Percentiles rank a stretch among this genome's conserved stretches.
Evolutionary conservation across 225 moss, liverwort and hornwort genomes (phyloP).

Genomic region (Neckera pumila): DNA sequence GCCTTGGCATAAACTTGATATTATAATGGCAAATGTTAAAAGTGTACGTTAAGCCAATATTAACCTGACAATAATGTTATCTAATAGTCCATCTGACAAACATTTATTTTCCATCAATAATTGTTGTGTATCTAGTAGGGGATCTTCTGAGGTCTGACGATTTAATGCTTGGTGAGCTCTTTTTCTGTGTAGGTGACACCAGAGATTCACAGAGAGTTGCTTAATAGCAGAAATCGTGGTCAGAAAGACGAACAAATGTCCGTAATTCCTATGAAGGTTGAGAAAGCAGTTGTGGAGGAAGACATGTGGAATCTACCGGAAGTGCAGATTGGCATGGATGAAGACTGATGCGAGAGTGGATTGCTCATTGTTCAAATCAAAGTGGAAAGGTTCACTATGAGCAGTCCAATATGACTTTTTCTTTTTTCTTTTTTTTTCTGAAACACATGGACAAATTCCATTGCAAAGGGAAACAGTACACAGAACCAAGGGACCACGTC

Average conservation of each 20-base stretch:
- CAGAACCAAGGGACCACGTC: too few species aligned
- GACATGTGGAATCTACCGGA: slow-evolving; percentile 90
- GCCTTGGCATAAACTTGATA: background rate
- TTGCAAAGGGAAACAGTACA: too few species aligned
- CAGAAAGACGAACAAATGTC: slow-evolving; percentile 41
- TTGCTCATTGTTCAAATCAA: background rate
- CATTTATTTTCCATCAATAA: background rate
- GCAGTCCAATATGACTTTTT: background rate
- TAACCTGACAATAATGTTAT: background rate
- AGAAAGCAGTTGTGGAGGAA: slow-evolving; percentile 53
- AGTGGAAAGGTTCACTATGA: background rate
- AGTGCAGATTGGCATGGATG: slow-evolving; percentile 89
- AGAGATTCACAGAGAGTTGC: slow-evolving; percentile 87
- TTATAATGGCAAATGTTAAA: background rate
- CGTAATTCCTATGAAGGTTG: slow-evolving; percentile 31
- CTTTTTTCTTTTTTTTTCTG: too few species aligned
- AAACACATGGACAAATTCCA: too few species aligned
- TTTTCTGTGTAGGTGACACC: slow-evolving; percentile 58
- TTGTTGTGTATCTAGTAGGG: background rate
- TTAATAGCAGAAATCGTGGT: slow-evolving; percentile 66
- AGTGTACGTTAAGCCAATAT: background rate
- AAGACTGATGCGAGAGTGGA: slow-evolving; percentile 24
- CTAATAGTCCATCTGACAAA: background rate
- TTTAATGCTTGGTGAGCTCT: background rate
- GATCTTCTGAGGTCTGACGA: background rate